Evolutionary conservation across 768 basidiomycete genomes (phyloP).

Genomic region (Mycena filopes): DNA sequence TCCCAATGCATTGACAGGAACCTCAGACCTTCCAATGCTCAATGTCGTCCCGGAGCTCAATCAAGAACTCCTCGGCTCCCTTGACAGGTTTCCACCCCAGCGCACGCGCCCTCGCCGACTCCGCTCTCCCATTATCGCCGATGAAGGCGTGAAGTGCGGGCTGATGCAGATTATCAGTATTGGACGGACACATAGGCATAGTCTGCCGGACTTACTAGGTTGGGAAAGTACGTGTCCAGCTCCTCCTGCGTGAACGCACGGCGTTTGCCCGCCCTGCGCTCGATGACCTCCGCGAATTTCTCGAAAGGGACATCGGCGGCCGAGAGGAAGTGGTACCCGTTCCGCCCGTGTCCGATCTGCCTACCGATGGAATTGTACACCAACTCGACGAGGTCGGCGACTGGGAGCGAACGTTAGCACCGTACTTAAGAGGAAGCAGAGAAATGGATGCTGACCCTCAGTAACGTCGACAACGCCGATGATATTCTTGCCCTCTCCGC

Average conservation of each 20-base stretch:
- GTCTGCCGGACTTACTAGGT: conserved; percentile 1
- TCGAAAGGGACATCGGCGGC: conserved; percentile 30
- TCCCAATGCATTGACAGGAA: too few relatives aligned
- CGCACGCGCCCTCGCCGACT: conserved; percentile 37
- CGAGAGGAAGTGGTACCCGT: conserved; percentile 40
- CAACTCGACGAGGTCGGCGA: conserved; percentile 7
- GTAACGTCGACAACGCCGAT: conserved; percentile 15
- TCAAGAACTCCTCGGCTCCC: conserved; percentile 43
- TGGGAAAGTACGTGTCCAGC: conserved; percentile 36
- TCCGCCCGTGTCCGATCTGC: conserved; percentile 30
- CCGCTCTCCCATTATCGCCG: conserved; percentile 38
- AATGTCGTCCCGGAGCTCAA: conserved; percentile 44
- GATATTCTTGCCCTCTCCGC: conserved; percentile 15
- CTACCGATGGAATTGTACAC: conserved; percentile 16
- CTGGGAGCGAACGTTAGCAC: not conserved
- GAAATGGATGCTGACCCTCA: conserved; percentile 16
- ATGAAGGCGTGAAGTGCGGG: conserved; percentile 16
- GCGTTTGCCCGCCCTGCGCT: conserved; percentile 29
- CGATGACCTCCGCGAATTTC: conserved; percentile 27
- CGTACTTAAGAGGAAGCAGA: not conserved
- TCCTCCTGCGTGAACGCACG: conserved; percentile 43
- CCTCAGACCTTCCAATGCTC: conserved; percentile 21
- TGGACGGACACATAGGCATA: not conserved
- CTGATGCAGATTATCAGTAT: not conserved
- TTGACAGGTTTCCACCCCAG: conserved; percentile 53